Conservation (phyloP, 352 stramenopile genomes). For the Pythium inflatum region DNA sequence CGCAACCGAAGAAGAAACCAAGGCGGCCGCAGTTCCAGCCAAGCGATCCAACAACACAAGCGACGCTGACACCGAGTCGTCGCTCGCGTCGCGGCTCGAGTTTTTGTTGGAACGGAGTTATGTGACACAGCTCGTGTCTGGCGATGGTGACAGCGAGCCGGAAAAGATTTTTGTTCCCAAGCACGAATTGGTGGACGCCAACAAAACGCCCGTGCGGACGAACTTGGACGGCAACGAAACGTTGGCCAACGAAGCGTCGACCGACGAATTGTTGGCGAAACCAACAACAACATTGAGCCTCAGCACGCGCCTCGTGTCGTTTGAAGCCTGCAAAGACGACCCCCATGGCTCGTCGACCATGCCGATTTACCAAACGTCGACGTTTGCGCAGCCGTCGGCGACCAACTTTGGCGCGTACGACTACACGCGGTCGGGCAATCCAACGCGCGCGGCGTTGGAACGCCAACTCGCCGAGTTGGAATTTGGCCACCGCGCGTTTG, state of each 20-base stretch:
- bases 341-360: slow-evolving; percentile 89
- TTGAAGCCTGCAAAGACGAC: slow-evolving; percentile 88
- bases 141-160: slow-evolving; percentile 52
- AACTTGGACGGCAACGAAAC: slow-evolving; percentile 81
- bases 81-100: slow-evolving; percentile 68
- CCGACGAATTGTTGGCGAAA: slow-evolving; percentile 33
- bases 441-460: slow-evolving; percentile 93
- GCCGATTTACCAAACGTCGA: slow-evolving; percentile 93
- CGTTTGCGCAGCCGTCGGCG: slow-evolving; percentile 88
- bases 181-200: slow-evolving; percentile 46
- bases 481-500: slow-evolving; percentile 76
- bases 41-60: slow-evolving; percentile 35
- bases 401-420: slow-evolving; percentile 92
- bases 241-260: slow-evolving; percentile 29
- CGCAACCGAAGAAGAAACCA: slow-evolving; percentile 24
- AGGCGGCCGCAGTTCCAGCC: not conserved
- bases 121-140: slow-evolving; percentile 81
- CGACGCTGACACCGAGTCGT: slow-evolving; percentile 37
- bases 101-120: slow-evolving; percentile 86
- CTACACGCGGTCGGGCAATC: slow-evolving; percentile 95
- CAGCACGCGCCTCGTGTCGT: slow-evolving; percentile 75
- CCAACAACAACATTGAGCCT: slow-evolving; percentile 62
- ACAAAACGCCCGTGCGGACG: slow-evolving; percentile 48
- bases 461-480: slow-evolving; percentile 89
- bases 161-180: slow-evolving; percentile 83